Evolutionary conservation across 192 early-diverging fungal genomes (phyloP).

Genomic region (Mortierella antarctica): DNA sequence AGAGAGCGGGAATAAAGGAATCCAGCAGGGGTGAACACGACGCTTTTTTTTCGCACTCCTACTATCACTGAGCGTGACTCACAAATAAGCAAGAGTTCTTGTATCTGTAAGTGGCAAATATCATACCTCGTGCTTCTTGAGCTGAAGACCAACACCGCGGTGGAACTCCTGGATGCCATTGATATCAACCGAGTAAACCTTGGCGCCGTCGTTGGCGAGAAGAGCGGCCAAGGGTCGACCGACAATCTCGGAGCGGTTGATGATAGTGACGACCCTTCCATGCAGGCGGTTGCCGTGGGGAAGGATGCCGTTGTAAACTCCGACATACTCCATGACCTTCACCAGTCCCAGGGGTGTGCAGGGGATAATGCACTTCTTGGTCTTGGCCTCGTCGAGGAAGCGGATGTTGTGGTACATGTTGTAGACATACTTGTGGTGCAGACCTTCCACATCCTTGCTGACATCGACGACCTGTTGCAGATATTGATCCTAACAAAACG

Average conservation of each 20-base stretch:
- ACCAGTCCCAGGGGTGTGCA: slow-evolving; percentile 98
- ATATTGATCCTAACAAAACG: slow-evolving; percentile 80
- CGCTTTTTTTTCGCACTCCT: neutral
- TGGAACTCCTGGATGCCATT: slow-evolving; percentile 84
- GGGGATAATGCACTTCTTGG: slow-evolving; percentile 95
- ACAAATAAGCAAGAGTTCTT: neutral
- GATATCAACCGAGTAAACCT: slow-evolving; percentile 95
- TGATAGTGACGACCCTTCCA: slow-evolving; percentile 90
- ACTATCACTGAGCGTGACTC: neutral
- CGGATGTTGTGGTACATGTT: slow-evolving; percentile 98
- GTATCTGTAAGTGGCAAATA: neutral
- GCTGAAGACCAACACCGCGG: slow-evolving; percentile 73
- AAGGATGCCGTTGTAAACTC: slow-evolving; percentile 89
- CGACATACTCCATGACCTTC: slow-evolving; percentile 97
- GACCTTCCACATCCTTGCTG: slow-evolving; percentile 96
- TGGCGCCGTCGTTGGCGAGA: slow-evolving; percentile 98
- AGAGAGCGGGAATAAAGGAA: neutral
- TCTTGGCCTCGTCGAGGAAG: slow-evolving; percentile 83
- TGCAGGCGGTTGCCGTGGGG: slow-evolving; percentile 95
- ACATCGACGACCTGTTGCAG: slow-evolving; percentile 91
- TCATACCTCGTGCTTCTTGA: slow-evolving; percentile 71
- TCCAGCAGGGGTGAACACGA: neutral
- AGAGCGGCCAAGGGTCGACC: slow-evolving; percentile 97
- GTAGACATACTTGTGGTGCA: slow-evolving; percentile 94
- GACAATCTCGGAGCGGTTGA: slow-evolving; percentile 98